Evolutionary conservation across 768 basidiomycete genomes (phyloP), one percentile per base, ranked within the genome.

Genomic region (Hericium alpestre): DNA sequence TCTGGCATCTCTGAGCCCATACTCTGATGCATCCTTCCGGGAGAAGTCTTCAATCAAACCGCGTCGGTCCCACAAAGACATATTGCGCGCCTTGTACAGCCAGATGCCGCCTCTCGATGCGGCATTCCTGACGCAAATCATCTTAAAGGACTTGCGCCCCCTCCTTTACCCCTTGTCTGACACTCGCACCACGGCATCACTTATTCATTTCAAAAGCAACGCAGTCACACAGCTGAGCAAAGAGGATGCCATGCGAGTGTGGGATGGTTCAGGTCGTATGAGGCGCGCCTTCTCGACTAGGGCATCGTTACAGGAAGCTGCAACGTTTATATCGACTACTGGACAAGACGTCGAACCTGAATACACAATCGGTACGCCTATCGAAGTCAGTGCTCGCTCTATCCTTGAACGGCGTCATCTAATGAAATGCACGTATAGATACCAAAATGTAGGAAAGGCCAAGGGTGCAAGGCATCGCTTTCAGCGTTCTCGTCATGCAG

Each of bases 101-200:
- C 68, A 73, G 2, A 71, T 92, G 10, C 73, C 82, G 1, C 82
- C 90, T 0, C 69, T 70, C 11, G 86, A 89, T 41, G 79, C 86
- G 2, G 74, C 81, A 0, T 79, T 85, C 59, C 72, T 94, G 51
- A 86, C 87, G 0, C 93, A 97, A 65, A 85, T 95, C 60, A 87
- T 97, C 58, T 78, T 95, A 38, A 88, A 87, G 60, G 93, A 97
- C 67, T 71, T 97, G 0, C 79, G 84, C 27, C 91, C 92, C 8
- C 67, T 94, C 1, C 67, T 93, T 1, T 89, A 89, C 61, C 86
- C 90, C 2, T 71, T 86, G 0, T 76, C 77, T 13, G 74, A 67
- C 71, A 72, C 69, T 20, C 76, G 79, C 66, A 76, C 78, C 63
- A 77, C 74, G 20, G 68, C 69, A 23, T 78, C 79, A 41, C 67